These are phyloP conservation scores for Plasmodium yoelii DNA, from an alignment of 169 alveolate genomes.

Conservation along the genomic window DNA sequence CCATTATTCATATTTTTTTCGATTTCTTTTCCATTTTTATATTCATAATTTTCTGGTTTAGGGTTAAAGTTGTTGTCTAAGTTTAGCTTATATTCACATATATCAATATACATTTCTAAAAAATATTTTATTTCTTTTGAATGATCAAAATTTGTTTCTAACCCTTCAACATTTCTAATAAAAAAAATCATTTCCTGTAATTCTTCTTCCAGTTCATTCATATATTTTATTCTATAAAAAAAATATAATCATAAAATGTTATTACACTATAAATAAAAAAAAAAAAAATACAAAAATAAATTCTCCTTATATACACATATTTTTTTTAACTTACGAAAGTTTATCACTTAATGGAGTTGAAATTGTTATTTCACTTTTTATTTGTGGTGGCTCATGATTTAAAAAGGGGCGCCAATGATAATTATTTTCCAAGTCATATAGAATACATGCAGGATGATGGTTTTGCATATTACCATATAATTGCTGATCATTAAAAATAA, in stretches of 20 bases:
- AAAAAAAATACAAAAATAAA: not conserved
- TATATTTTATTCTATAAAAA: slow-evolving; percentile 35
- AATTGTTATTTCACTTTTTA: slow-evolving; percentile 72
- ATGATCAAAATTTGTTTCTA: slow-evolving; percentile 63
- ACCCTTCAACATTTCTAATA: slow-evolving; percentile 63
- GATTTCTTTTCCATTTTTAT: not conserved
- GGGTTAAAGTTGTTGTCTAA: slow-evolving; percentile 66
- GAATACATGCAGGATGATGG: slow-evolving; percentile 89
- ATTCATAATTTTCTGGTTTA: slow-evolving; percentile 73
- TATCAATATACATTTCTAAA: slow-evolving; percentile 74
- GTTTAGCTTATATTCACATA: slow-evolving; percentile 72
- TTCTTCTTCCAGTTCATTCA: slow-evolving; percentile 72
- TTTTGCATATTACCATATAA: slow-evolving; percentile 90
- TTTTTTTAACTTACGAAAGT: slow-evolving; percentile 51
- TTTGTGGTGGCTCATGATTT: slow-evolving; percentile 74
- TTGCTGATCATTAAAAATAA: slow-evolving; percentile 88
- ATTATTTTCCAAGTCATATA: slow-evolving; percentile 86
- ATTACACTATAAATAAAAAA: not conserved
- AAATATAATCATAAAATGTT: not conserved
- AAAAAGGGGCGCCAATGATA: slow-evolving; percentile 88
- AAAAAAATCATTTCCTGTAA: slow-evolving; percentile 62
- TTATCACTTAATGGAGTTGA: slow-evolving; percentile 68
- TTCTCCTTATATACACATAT: not conserved
- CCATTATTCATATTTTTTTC: not conserved
- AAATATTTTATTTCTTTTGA: slow-evolving; percentile 61